Evolutionary conservation across 1,139 yeast genomes (phyloP), one percentile per base, ranked within the genome.

Genomic region (Taphrina deformans): DNA sequence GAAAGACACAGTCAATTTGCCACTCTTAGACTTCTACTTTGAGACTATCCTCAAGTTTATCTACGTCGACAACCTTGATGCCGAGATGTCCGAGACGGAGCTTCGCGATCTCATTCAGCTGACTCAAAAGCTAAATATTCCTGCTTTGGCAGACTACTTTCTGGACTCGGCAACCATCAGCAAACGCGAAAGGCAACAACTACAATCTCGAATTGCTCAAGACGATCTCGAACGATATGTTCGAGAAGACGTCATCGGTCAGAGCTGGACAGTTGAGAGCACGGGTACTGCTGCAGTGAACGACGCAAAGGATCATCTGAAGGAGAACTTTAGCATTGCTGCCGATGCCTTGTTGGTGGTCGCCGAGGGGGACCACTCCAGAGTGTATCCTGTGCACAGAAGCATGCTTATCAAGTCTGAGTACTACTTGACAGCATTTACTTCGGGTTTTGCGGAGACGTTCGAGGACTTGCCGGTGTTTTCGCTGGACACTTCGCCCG

Each of bases 371-470:
- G 58, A 45, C 18, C 55, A 38, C 14, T 35, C 53, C 40, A 21
- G 50, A 26, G 58, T 78, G 67, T 87, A 83, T 70, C 90, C 93
- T 0, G 85, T 81, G 4, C 89, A 88, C 73, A 79, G 85, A 62
- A 80, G 88, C 0, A 81, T 88, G 66, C 73, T 88, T 44, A 75
- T 80, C 7, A 75, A 91, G 55, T 82, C 88, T 0, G 88, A 83
- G 55, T 88, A 86, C 72, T 88, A 84, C 72, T 83, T 80, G 66
- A 80, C 85, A 3, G 83, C 87, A 87, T 85, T 88, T 72, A 75
- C 79, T 24, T 84, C 89, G 1, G 73, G 76, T 21, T 80, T 80
- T 59, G 66, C 72, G 6, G 84, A 81, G 50, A 69, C 68, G 12
- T 45, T 71, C 58, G 38, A 67, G n/a, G 21, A 61, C 2, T 69